Base-by-base conservation (phyloP, 2,329 filamentous ascomycete species). In the Teratosphaeria zuluensis region DNA sequence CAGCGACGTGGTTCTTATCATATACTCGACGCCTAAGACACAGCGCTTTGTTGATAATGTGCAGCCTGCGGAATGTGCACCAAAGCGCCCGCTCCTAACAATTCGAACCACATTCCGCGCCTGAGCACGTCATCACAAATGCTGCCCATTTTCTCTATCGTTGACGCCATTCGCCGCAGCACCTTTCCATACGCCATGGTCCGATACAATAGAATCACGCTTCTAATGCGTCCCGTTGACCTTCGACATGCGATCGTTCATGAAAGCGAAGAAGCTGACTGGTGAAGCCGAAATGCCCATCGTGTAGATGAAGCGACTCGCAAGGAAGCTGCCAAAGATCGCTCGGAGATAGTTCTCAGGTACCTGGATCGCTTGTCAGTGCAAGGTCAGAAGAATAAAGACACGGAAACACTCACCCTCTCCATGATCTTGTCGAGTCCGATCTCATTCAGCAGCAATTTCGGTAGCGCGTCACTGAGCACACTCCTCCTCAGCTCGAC, bases 201-300 rank as follows among this genome's bases (percentile, higher is more conserved):
- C 9, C 9, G 16, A 6, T 48, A 48, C 42, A 21, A 21, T n/a
- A 24, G 42, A 11, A 48, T 48, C 42, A 48, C 42, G 16, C 6
- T 48, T 21, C 16, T 21, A 48, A 8, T 48, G 42, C 19, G 42
- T n/a, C 42, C 58, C 55, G 24, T 55, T 60, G 31, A 72, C 58
- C 64, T 73, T 75, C 12, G 70, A 69, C 73, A 78, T 79, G 28
- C 77, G 71, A 66, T 77, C 73, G 68, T 76, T 79, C 77, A 80
- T 80, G 67, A 97, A 99, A 73, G 95, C 90, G 76, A 95, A 99
- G 81, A 99, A 99, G 46, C 92, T 91, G 78, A 99, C 97, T 70
- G 96, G 92, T 78, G 88, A 94, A 4, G 94, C 92, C 65, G 84
- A 87, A 72, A 91, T 92, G 69, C 94, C 94, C 73, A 92, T 94